A percentile compares a stretch with the other conserved stretches of the same genome.
These are phyloP conservation scores for Physcomitrium patens DNA, from an alignment of 225 moss, liverwort and hornwort species.

Conservation along the genomic window DNA sequence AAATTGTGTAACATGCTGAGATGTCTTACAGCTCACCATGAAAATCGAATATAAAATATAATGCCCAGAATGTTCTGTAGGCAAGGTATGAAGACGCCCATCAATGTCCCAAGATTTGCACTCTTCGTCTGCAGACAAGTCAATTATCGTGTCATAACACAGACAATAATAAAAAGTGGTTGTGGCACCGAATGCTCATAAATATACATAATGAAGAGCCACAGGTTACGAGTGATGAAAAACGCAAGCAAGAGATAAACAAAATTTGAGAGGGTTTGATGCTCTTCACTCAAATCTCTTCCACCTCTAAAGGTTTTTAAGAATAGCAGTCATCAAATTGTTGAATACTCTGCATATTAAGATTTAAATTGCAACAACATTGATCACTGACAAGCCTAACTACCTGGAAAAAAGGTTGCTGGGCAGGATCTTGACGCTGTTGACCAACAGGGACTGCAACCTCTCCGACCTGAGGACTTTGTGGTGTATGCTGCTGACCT, in stretches of 20 bases:
- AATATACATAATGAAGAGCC: background rate
- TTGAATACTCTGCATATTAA: background rate
- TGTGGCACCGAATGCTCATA: background rate
- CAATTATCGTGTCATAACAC: conserved; percentile 12
- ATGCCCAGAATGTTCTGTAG: conserved; percentile 98
- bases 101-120: conserved; percentile 88
- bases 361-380: background rate
- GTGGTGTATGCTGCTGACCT: conserved; percentile 77
- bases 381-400: conserved; percentile 12
- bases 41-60: conserved; percentile 99
- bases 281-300: background rate
- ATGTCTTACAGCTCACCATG: conserved; percentile 69
- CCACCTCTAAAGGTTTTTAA: too few relatives aligned
- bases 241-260: background rate
- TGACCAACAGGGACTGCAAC: conserved; percentile 49
- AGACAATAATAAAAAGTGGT: background rate
- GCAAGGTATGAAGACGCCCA: conserved; percentile 99
- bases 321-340: background rate
- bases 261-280: background rate
- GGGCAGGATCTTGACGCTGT: conserved; percentile 62
- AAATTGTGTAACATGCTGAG: conserved; percentile 8
- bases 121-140: conserved; percentile 72
- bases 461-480: conserved; percentile 56
- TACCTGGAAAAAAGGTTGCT: conserved; percentile 67
- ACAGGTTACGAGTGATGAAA: background rate